phyloP scores from a whole-genome alignment of 768 basidiomycete genomes.

The Pleurotus djamor region DNA sequence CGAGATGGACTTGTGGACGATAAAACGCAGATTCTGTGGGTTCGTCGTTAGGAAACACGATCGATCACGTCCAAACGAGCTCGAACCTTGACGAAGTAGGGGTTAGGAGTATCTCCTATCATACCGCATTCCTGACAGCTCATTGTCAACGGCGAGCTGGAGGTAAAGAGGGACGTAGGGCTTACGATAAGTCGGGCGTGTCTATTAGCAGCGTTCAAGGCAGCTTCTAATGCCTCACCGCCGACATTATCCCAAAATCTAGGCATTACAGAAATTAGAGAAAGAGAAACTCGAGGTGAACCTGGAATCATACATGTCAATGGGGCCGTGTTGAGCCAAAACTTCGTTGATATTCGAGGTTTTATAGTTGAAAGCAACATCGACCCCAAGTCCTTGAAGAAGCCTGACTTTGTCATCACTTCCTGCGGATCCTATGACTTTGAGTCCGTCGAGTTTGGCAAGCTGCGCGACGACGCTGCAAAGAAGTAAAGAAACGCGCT shows the following conservation, averaged over 20 bases:
- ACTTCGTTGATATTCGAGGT: constrained; percentile 36
- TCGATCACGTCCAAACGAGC: constrained; percentile 2
- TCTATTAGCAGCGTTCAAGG: constrained; percentile 28
- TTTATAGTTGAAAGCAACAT: constrained; percentile 57
- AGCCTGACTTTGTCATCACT: constrained; percentile 49
- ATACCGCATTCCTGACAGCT: constrained; percentile 21
- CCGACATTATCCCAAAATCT: constrained; percentile 28
- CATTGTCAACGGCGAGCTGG: background rate
- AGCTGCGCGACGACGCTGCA: constrained; percentile 26
- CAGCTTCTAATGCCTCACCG: constrained; percentile 42
- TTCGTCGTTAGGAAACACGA: constrained; percentile 17
- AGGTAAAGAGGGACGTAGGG: background rate
- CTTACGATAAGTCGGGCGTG: constrained; percentile 31
- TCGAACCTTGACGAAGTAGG: background rate
- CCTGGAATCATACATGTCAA: constrained; percentile 32
- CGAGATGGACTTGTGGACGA: constrained; percentile 31
- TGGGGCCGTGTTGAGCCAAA: constrained; percentile 36
- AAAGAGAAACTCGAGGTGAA: background rate
- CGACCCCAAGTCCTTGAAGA: constrained; percentile 39
- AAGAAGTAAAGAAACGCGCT: background rate
- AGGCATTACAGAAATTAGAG: background rate
- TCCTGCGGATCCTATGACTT: constrained; percentile 53
- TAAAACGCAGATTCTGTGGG: constrained; percentile 25
- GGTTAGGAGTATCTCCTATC: constrained; percentile 15
- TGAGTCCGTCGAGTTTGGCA: constrained; percentile 28